These are phyloP conservation scores for Silene coronaria DNA, from an alignment of 179 eudicot species.

Conservation along the genomic window DNA sequence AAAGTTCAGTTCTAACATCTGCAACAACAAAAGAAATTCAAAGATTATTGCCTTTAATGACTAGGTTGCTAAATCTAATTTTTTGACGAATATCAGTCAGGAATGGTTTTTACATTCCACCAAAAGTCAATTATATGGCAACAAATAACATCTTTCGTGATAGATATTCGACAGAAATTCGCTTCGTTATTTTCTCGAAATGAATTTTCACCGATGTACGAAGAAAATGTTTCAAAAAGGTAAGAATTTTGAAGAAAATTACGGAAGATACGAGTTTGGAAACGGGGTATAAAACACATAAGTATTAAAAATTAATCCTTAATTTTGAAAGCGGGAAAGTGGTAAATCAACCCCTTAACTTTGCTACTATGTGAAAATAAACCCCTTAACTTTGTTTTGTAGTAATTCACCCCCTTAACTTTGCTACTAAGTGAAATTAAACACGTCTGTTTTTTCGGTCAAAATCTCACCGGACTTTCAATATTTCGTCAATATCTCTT, in stretches of 20 bases:
- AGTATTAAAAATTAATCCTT: background rate
- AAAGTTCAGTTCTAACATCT: background rate
- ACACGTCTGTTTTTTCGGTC: no score
- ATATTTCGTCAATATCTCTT: no score
- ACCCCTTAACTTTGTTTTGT: no score
- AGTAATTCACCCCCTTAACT: no score
- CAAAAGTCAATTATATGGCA: background rate
- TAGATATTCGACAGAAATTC: background rate
- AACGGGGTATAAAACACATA: background rate
- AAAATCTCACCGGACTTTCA: no score
- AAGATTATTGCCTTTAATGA: background rate
- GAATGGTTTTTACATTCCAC: background rate
- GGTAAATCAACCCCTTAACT: no score
- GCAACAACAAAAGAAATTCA: background rate
- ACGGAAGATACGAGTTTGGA: background rate
- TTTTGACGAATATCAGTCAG: background rate
- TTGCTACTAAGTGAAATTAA: no score
- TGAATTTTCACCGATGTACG: background rate
- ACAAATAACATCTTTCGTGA: background rate
- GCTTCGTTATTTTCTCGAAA: background rate
- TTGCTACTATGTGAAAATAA: no score
- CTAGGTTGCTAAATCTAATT: background rate
- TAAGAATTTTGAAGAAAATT: background rate
- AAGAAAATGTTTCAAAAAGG: background rate
- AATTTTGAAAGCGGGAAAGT: background rate